Evolutionary conservation across 2,329 filamentous ascomycete species (phyloP).

Genomic region (Sporothrix curviconia): DNA sequence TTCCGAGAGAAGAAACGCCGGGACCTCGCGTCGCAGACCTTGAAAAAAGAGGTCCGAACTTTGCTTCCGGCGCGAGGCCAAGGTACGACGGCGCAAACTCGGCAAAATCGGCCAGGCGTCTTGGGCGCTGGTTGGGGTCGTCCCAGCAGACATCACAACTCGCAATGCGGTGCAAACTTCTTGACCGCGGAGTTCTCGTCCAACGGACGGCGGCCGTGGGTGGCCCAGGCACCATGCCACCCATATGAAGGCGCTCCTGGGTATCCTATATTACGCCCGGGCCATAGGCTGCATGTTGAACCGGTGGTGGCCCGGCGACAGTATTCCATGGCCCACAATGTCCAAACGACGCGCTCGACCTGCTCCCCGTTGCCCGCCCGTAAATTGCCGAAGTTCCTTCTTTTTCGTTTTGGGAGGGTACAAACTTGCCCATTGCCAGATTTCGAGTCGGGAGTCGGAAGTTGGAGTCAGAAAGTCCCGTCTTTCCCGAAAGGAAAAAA

Average conservation of each 20-base stretch:
- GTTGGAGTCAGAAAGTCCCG: background rate
- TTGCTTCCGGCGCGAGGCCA: conserved; percentile 29
- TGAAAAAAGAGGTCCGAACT: conserved; percentile 38
- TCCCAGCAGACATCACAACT: conserved; percentile 33
- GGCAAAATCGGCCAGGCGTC: conserved; percentile 29
- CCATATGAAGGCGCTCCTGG: background rate
- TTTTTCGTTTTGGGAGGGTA: conserved; percentile 15
- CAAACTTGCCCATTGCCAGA: too few species aligned
- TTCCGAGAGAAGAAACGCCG: conserved; percentile 41
- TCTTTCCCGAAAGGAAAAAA: too few species aligned
- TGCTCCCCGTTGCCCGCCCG: too few species aligned
- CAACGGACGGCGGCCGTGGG: conserved; percentile 3
- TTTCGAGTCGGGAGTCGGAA: too few species aligned
- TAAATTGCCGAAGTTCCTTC: too few species aligned
- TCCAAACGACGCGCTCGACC: conserved; percentile 35
- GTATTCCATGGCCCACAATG: too few species aligned
- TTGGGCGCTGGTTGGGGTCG: conserved; percentile 10
- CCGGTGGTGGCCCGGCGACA: too few species aligned
- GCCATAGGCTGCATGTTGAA: too few species aligned
- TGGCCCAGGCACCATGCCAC: conserved; percentile 12
- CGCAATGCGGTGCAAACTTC: conserved; percentile 35
- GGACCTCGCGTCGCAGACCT: conserved; percentile 37
- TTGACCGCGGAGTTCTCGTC: conserved; percentile 34
- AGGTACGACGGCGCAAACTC: conserved; percentile 38
- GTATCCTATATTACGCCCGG: too few species aligned